These are phyloP conservation scores for Gentiana straminea DNA, from an alignment of 257 asterid genomes.

Conservation along the genomic window DNA sequence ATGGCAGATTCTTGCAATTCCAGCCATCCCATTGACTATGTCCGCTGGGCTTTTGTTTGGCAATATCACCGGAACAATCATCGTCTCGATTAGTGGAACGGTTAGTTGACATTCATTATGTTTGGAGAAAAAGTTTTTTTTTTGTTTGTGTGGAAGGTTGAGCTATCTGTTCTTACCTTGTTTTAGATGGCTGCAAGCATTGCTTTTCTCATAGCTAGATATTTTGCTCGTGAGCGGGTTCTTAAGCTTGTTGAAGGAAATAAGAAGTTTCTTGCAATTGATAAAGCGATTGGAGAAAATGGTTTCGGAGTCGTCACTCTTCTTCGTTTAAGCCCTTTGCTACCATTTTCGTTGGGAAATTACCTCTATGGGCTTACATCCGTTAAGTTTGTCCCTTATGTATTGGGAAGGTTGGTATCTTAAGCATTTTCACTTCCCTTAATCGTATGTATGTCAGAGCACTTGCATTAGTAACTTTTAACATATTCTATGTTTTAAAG, in stretches of 20 bases:
- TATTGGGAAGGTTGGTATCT: constrained; percentile 70
- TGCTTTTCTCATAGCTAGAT: constrained; percentile 92
- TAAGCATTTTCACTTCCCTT: not conserved
- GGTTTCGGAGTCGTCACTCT: constrained; percentile 91
- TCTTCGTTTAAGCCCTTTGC: constrained; percentile 97
- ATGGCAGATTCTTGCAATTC: constrained; percentile 81
- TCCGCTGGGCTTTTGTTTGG: constrained; percentile 97
- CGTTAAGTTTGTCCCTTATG: constrained; percentile 84
- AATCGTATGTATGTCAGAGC: no score
- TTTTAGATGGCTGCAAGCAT: constrained; percentile 86
- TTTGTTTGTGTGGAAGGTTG: constrained; percentile 8
- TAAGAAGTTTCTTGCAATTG: constrained; percentile 88
- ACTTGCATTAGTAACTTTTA: no score
- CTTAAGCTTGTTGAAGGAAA: constrained; percentile 95
- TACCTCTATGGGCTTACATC: constrained; percentile 94
- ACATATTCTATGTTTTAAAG: no score
- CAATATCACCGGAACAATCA: constrained; percentile 66
- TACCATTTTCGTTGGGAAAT: constrained; percentile 93
- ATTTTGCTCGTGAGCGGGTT: constrained; percentile 95
- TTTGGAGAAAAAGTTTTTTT: constrained; percentile 7
- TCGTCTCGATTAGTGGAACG: constrained; percentile 92
- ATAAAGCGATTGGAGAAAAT: constrained; percentile 94
- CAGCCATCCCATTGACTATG: constrained; percentile 94
- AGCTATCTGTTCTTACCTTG: constrained; percentile 6
- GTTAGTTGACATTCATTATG: constrained; percentile 31